Conservation (phyloP, 768 basidiomycete genomes). For the Mycena vulgaris region DNA sequence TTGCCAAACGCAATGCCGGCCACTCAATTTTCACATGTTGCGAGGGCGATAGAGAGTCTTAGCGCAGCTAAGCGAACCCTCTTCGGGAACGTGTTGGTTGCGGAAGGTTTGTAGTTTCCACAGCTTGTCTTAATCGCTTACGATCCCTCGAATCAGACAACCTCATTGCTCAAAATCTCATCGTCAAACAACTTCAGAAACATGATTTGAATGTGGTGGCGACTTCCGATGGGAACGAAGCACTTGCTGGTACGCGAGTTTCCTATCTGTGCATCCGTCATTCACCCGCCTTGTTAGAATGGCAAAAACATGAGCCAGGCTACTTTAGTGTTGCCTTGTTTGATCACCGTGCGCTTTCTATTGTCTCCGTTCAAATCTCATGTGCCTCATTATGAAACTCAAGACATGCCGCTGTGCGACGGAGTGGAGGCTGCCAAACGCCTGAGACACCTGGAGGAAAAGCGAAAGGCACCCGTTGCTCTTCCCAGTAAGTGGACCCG, state of each 20-base stretch:
- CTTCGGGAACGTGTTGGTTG: constrained; percentile 78
- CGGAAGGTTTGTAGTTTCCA: constrained; percentile 67
- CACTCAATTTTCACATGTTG: constrained; percentile 53
- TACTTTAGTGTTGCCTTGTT: constrained; percentile 81
- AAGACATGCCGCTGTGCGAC: constrained; percentile 86
- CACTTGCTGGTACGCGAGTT: constrained; percentile 62
- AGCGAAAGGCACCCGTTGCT: constrained; percentile 63
- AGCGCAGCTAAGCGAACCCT: constrained; percentile 67
- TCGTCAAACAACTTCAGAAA: constrained; percentile 78
- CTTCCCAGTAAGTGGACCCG: constrained; percentile 67
- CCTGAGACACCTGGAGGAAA: constrained; percentile 70
- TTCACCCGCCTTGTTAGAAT: constrained; percentile 58
- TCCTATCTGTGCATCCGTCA: constrained; percentile 3
- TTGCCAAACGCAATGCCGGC: constrained; percentile 61
- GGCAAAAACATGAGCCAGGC: constrained; percentile 78
- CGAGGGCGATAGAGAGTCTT: constrained; percentile 63
- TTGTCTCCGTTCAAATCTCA: not conserved
- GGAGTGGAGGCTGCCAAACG: constrained; percentile 83
- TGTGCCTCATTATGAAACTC: constrained; percentile 6
- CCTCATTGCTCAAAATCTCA: constrained; percentile 75
- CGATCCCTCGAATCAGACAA: constrained; percentile 64
- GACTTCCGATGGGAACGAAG: constrained; percentile 79
- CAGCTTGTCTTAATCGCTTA: not conserved
- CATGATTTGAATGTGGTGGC: constrained; percentile 73
- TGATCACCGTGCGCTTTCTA: constrained; percentile 73